A percentile compares a stretch with the other conserved stretches of the same genome.
These are phyloP conservation scores for Selaginella moellendorffii DNA, from an alignment of 75 land plant species.

Conservation along the genomic window DNA sequence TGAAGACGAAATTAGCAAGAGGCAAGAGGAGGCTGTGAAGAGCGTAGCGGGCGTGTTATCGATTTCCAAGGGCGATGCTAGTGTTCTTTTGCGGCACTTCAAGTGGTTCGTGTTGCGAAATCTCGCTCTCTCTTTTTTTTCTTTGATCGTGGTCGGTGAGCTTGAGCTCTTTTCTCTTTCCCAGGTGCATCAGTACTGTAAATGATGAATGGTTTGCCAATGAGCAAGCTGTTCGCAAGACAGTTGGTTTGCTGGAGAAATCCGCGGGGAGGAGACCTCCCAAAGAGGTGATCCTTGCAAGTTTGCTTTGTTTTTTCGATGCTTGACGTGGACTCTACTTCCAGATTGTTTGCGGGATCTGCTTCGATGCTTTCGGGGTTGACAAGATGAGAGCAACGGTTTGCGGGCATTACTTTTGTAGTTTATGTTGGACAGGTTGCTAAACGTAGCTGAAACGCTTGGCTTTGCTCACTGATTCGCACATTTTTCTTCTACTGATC, in stretches of 20 bases:
- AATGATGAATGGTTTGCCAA: conserved; percentile 85
- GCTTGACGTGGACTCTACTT: not conserved
- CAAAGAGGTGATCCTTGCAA: conserved; percentile 22
- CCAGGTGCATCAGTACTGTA: conserved; percentile 64
- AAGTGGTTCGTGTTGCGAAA: not conserved
- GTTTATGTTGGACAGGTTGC: conserved; percentile 54
- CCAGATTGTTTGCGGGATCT: conserved; percentile 62
- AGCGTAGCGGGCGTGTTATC: not conserved
- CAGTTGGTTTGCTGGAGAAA: conserved; percentile 49
- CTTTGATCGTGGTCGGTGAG: not conserved
- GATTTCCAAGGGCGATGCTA: not conserved
- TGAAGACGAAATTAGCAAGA: not conserved
- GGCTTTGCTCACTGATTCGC: too few relatives aligned
- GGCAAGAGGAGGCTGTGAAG: not conserved
- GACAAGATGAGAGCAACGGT: conserved; percentile 35
- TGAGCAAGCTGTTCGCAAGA: conserved; percentile 51
- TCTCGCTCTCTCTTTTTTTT: too few relatives aligned
- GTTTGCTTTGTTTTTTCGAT: not conserved
- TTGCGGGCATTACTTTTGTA: conserved; percentile 64
- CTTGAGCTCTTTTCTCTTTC: not conserved
- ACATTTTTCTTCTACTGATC: too few relatives aligned
- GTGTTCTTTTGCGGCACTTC: not conserved
- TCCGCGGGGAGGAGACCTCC: conserved; percentile 15
- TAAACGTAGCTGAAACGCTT: not conserved
- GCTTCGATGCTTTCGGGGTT: conserved; percentile 39